Evolutionary conservation across 352 stramenopile genomes (phyloP), one percentile per base, ranked within the genome.

Genomic region (Phytophthora sp.): DNA sequence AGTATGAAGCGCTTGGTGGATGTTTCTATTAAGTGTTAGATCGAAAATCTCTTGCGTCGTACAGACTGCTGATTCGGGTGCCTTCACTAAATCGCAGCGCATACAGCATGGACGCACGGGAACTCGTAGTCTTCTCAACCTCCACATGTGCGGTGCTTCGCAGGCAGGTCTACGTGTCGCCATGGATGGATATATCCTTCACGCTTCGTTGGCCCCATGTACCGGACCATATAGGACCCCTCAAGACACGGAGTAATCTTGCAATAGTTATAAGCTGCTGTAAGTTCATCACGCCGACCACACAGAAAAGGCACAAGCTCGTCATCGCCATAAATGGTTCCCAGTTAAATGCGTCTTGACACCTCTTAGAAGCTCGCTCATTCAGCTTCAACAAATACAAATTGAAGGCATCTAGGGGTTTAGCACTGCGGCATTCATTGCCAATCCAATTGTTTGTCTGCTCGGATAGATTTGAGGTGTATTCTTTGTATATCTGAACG

Each of bases 391-490:
- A 21, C 18, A 60, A 51, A 30, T 39, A 44, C 2, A 60, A 12
- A 24, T 42, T 33, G 26, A 60, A 60, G 2, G 36, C 38, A 7
- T 52, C 53, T 7, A 60, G 18, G 6, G 26, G 29, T 15, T 51
- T 45, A 2, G 53, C 38, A 20, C 38, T 60, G 16, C 39, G 24
- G 26, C 53, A 60, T 5, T 52, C 39, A 24, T 42, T 52, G 9
- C 53, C 53, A 16, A 60, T 50, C 53, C 53, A 52, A 18, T 60
- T 60, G 18, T 52, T 60, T 2, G 53, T 26, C 35, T 60, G 53
- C 18, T 60, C 39, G 0, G 39, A 41, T 7, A 60, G 7, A 7
- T 60, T 60, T 1, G 53, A 52, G 1, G 38, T 60, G 2, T n/a
- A 5, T 16, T 60, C 53, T 7, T 16, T 42, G 27, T 60, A 60